Evolutionary conservation across 2,329 filamentous ascomycete species (phyloP).

Genomic region (Colletotrichum camelliae): DNA sequence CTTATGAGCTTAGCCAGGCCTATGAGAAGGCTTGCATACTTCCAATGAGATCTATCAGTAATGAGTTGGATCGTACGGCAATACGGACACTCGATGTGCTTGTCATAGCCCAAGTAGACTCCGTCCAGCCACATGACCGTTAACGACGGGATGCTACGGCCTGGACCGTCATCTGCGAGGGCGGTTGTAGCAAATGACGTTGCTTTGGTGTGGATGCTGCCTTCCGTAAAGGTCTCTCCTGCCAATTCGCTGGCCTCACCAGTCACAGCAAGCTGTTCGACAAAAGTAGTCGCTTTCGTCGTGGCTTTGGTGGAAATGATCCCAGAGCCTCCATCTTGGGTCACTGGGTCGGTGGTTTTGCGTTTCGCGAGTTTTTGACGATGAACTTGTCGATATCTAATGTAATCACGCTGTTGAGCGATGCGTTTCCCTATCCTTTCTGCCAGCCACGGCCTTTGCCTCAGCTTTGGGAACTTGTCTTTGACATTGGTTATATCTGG

Average conservation of each 20-base stretch:
- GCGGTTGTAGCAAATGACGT: not conserved
- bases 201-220: not conserved
- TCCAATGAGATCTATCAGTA: not conserved
- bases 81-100: constrained; percentile 4
- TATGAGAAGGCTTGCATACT: not conserved
- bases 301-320: not conserved
- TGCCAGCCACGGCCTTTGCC: not conserved
- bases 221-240: not conserved
- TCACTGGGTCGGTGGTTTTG: no score
- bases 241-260: not conserved
- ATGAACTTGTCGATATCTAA: not conserved
- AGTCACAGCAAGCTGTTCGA: not conserved
- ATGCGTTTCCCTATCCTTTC: not conserved
- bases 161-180: not conserved
- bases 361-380: not conserved
- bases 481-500: not conserved
- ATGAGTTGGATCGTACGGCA: not conserved
- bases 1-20: not conserved
- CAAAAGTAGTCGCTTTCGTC: not conserved
- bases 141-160: not conserved
- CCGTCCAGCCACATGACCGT: not conserved
- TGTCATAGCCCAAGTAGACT: not conserved
- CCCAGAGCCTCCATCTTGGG: not conserved
- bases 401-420: not conserved
- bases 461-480: constrained; percentile 3